These are phyloP conservation scores for Podochytrium sp. DNA, from an alignment of 192 early-diverging fungal genomes.

Conservation along the genomic window DNA sequence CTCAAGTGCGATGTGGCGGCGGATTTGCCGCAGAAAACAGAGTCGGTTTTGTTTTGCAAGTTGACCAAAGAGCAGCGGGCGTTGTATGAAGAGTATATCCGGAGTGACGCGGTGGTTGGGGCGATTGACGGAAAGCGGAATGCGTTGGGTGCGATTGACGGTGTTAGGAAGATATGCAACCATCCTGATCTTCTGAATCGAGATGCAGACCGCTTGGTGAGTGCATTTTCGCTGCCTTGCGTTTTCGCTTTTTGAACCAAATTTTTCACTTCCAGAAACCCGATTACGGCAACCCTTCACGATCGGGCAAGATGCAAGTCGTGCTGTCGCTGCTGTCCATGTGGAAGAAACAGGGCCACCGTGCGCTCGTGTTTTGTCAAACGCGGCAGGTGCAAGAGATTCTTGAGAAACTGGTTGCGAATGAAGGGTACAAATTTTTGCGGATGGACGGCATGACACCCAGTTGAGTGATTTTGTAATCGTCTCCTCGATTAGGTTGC, in stretches of 20 bases:
- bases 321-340: conserved; percentile 79
- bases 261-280: conserved; percentile 37
- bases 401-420: conserved; percentile 73
- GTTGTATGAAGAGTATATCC: conserved; percentile 75
- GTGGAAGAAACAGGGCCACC: conserved; percentile 86
- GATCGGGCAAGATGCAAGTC: conserved; percentile 90
- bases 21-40: conserved; percentile 87
- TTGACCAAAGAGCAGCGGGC: conserved; percentile 74
- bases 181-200: conserved; percentile 80
- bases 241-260: not conserved
- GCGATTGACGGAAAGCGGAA: conserved; percentile 83
- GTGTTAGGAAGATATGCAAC: conserved; percentile 95
- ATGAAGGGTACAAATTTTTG: conserved; percentile 64
- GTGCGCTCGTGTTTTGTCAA: conserved; percentile 90
- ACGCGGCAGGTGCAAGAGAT: conserved; percentile 96
- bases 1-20: conserved; percentile 91
- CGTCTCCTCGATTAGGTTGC: too few species aligned
- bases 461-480: too few species aligned
- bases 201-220: conserved; percentile 12
- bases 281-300: conserved; percentile 65
- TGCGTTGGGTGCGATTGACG: conserved; percentile 87
- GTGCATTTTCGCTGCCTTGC: not conserved
- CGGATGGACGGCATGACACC: conserved; percentile 98
- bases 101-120: conserved; percentile 70
- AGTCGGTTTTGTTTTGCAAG: conserved; percentile 92